phyloP scores from a whole-genome alignment of 192 early-diverging fungal genomes.

The Linnemannia exigua region DNA sequence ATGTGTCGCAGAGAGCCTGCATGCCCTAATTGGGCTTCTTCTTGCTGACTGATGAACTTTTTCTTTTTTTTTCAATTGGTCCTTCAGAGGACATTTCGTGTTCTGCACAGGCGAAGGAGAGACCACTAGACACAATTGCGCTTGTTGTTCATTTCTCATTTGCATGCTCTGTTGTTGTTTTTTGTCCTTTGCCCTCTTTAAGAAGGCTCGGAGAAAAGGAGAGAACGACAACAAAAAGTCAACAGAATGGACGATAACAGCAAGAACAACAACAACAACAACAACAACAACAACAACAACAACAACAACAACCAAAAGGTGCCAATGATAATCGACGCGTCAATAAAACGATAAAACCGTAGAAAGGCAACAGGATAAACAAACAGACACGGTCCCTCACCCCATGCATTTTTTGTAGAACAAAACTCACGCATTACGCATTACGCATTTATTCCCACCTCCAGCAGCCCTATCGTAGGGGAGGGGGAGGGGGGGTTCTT shows the following conservation, averaged over 20 bases:
- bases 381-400: neutral
- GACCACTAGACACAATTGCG: too few species aligned
- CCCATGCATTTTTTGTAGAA: neutral
- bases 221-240: neutral
- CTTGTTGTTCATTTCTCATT: neutral
- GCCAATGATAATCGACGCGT: neutral
- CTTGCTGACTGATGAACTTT: neutral
- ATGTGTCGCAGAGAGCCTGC: constrained; percentile 7
- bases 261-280: neutral
- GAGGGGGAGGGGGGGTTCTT: too few species aligned
- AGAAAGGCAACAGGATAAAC: neutral
- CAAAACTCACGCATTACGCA: too few species aligned
- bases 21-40: neutral
- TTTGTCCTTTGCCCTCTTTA: neutral
- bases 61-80: neutral
- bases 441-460: neutral
- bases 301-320: neutral
- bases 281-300: neutral
- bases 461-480: neutral
- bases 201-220: neutral
- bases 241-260: neutral
- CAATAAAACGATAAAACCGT: neutral
- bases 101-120: too few species aligned
- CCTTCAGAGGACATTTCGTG: too few species aligned
- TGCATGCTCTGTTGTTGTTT: neutral